A percentile compares a stretch with the other conserved stretches of the same genome.
phyloP scores from a whole-genome alignment of 1,284 basidiomycete species.

The Rhodotorula sp. region DNA sequence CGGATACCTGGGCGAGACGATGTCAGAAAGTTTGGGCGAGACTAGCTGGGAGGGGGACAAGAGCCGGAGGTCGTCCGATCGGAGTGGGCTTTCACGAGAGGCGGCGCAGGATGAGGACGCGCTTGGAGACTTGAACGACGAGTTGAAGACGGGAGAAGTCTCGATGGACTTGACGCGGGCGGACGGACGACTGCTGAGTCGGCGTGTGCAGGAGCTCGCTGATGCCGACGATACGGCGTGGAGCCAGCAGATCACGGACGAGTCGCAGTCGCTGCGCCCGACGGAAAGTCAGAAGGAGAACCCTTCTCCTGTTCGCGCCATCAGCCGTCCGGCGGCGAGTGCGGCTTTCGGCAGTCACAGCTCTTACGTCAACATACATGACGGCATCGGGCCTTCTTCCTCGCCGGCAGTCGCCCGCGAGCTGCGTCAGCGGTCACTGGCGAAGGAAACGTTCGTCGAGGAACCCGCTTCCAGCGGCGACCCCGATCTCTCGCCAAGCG shows the following conservation, averaged over 20 bases:
- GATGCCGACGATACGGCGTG: neutral
- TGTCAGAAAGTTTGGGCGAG: neutral
- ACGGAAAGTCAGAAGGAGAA: conserved; percentile 7
- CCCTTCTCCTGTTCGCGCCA: neutral
- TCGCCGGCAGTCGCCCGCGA: conserved; percentile 22
- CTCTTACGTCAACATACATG: conserved; percentile 10
- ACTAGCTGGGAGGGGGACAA: neutral
- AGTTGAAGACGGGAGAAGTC: neutral
- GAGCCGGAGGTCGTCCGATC: neutral
- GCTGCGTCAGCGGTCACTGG: conserved; percentile 7
- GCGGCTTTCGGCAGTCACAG: neutral
- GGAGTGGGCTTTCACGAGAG: neutral
- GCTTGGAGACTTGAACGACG: neutral
- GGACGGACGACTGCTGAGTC: neutral
- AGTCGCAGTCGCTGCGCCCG: neutral
- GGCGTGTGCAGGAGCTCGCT: neutral
- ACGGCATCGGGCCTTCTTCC: conserved; percentile 18
- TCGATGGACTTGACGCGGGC: conserved; percentile 17
- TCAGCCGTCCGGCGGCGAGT: neutral
- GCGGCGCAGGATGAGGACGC: neutral
- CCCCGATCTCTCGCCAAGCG: neutral
- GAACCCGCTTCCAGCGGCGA: conserved; percentile 13
- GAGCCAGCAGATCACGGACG: neutral
- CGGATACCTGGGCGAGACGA: conserved; percentile 3
- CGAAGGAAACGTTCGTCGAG: neutral